Evolutionary conservation across 441 rosid species (phyloP).

Genomic region (Kokia cookei): DNA sequence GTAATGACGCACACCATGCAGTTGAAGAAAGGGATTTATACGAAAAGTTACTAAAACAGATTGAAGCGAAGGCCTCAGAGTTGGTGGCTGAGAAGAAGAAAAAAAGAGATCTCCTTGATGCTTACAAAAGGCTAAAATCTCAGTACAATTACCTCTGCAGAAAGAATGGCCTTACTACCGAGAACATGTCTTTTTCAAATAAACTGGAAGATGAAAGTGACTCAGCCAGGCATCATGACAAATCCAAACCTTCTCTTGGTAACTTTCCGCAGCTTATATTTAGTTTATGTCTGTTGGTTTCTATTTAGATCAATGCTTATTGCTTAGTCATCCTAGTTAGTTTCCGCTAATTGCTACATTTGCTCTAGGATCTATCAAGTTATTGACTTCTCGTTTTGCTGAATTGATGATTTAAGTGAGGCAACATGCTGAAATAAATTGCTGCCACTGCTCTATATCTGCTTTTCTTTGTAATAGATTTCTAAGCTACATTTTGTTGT

Average conservation of each 20-base stretch:
- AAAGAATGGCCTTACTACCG: constrained; percentile 47
- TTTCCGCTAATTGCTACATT: background rate
- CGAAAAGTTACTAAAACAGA: constrained; percentile 33
- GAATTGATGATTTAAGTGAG: background rate
- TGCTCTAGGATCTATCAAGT: background rate
- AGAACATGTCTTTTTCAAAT: constrained; percentile 29
- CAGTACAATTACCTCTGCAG: constrained; percentile 53
- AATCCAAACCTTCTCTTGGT: constrained; percentile 36
- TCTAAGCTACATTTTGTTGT: background rate
- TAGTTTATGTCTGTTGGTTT: background rate
- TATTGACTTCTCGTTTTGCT: background rate
- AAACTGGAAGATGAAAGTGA: constrained; percentile 37
- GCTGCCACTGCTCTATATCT: background rate
- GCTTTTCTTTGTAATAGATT: background rate
- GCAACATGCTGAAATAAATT: background rate
- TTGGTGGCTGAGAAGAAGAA: constrained; percentile 45
- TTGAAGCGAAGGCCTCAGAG: constrained; percentile 37
- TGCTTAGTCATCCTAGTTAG: background rate
- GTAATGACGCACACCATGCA: constrained; percentile 8
- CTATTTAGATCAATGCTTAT: background rate
- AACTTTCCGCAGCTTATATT: constrained; percentile 11
- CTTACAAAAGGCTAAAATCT: constrained; percentile 62
- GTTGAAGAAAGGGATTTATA: constrained; percentile 24
- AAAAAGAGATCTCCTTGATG: constrained; percentile 23
- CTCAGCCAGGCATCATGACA: constrained; percentile 24